These are phyloP conservation scores for Infundibulicybe gibba DNA, from an alignment of 768 basidiomycete species.

Conservation along the genomic window DNA sequence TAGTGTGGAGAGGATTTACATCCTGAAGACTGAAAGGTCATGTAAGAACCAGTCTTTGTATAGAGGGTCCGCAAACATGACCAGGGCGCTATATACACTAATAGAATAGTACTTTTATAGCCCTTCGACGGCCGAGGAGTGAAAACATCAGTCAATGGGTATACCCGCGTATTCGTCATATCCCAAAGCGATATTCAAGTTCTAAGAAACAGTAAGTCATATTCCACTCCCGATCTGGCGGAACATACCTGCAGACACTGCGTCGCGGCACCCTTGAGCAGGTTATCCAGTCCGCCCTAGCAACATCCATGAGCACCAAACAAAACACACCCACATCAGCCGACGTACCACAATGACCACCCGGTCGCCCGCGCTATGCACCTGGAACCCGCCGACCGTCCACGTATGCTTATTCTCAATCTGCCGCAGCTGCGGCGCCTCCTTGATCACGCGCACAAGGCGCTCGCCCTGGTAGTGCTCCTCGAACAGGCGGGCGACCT, in stretches of 20 bases:
- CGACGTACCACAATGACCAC: conserved; percentile 87
- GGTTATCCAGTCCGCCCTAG: conserved; percentile 92
- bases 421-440: conserved; percentile 71
- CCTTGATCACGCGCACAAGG: conserved; percentile 64
- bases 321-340: conserved; percentile 1
- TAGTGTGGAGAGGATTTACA: too few relatives aligned
- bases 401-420: conserved; percentile 85
- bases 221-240: too few relatives aligned
- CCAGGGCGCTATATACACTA: too few relatives aligned
- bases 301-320: background rate
- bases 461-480: conserved; percentile 73
- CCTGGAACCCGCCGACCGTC: conserved; percentile 90
- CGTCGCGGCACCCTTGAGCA: conserved; percentile 98
- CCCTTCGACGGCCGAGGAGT: background rate
- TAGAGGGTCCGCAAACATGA: too few relatives aligned
- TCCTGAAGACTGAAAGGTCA: too few relatives aligned
- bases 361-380: conserved; percentile 82
- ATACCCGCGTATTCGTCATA: conserved; percentile 85
- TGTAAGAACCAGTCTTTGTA: too few relatives aligned
- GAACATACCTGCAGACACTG: conserved; percentile 87
- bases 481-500: conserved; percentile 72
- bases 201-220: conserved; percentile 37
- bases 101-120: too few relatives aligned
- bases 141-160: conserved; percentile 28
- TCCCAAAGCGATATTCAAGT: conserved; percentile 86